phyloP scores from a whole-genome alignment of 371 early-diverging fungal species.

The Lichtheimia ramosa region DNA sequence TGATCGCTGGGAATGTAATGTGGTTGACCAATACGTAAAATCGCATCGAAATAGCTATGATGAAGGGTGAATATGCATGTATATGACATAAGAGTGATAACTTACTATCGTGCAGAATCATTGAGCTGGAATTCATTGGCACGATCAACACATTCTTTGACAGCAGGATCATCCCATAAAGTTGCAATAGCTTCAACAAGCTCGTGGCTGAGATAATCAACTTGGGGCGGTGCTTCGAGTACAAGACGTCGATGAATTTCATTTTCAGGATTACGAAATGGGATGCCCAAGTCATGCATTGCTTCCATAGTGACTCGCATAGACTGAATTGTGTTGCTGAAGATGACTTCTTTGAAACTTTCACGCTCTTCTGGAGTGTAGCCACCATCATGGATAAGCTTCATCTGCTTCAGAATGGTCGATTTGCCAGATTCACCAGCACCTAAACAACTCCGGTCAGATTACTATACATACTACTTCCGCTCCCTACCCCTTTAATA shows the following conservation, averaged over 20 bases:
- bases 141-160: slow-evolving; percentile 72
- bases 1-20: slow-evolving; percentile 84
- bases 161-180: slow-evolving; percentile 83
- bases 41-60: slow-evolving; percentile 86
- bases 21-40: slow-evolving; percentile 79
- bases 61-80: slow-evolving; percentile 27
- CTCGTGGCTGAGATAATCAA: slow-evolving; percentile 77
- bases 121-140: slow-evolving; percentile 88
- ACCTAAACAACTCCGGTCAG: slow-evolving; percentile 50
- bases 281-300: slow-evolving; percentile 81
- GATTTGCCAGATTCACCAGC: slow-evolving; percentile 97
- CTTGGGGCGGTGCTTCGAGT: slow-evolving; percentile 74
- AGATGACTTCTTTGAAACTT: slow-evolving; percentile 91
- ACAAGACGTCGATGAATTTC: slow-evolving; percentile 57
- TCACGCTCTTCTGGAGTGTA: slow-evolving; percentile 85
- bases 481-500: background rate
- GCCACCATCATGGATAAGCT: slow-evolving; percentile 91
- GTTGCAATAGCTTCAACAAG: slow-evolving; percentile 70
- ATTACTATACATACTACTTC: background rate
- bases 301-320: slow-evolving; percentile 94
- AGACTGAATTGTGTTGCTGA: slow-evolving; percentile 90
- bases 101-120: slow-evolving; percentile 81
- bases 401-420: slow-evolving; percentile 97
- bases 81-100: background rate
- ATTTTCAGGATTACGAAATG: slow-evolving; percentile 45